Evolutionary conservation across 139 green algal genomes (phyloP), one percentile per base, ranked within the genome.

Genomic region (Micractinium sp.): DNA sequence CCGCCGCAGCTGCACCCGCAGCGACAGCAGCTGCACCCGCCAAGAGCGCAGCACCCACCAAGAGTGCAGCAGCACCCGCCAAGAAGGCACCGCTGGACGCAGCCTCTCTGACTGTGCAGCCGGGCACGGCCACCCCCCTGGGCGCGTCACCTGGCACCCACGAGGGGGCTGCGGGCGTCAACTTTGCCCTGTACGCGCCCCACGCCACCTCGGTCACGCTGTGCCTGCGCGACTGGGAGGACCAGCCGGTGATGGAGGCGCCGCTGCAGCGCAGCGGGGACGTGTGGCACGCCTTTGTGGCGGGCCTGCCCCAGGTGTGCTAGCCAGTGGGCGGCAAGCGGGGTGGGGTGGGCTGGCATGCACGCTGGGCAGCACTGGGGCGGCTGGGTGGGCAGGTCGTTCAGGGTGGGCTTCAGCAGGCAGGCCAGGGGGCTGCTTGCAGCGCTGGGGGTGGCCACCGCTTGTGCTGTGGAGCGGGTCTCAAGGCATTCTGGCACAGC

Each of bases 111-210:
- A 60, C 18, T 0, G 67, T 89, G 41, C 27, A 85, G 75, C 29
- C 87, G 85, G 93, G 93, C 38, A 69, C 18, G 0, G 22, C 85
- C 4, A 63, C 94, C 67, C 96, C 96, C 0, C 85, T 99, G 69
- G 97, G 97, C 1, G 94, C 96, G 38, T 98, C 95, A 69, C 89
- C 86, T 13, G 86, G 84, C 1, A 29, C 84, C 1, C 41, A 84
- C 16, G 56, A 20, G 0, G 79, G 35, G 22, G 47, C 27, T 13
- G 29, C 85, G 0, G 94, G 93, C 14, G 82, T 98, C 41, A 99
- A 99, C 89, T 99, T 99, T 93, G 95, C 97, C 0, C 75, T 99
- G 14, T 96, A 90, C 56, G 92, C 95, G 4, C 87, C 87, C 39
- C 82, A 94, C 82, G 96, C 96, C 66, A 96, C 92, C 35, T 67